phyloP scores from a whole-genome alignment of 2,329 filamentous ascomycete species.

The Paecilomyces variotii region DNA sequence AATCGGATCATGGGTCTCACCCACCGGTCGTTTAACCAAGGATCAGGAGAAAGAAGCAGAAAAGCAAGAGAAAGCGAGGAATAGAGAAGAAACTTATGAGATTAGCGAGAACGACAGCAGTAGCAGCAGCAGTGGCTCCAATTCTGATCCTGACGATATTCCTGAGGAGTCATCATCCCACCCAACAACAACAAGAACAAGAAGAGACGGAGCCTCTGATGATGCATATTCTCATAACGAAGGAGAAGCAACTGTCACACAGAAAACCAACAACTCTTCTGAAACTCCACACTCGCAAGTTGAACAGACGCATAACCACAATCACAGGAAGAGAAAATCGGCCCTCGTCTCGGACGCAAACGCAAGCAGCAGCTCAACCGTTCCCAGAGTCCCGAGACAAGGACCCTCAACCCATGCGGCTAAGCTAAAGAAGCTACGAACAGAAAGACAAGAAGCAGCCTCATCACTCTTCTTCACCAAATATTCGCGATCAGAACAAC shows the following conservation, averaged over 20 bases:
- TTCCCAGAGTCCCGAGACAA: neutral
- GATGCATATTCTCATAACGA: neutral
- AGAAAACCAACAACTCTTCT: neutral
- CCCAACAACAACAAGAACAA: neutral
- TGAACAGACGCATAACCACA: too few relatives aligned
- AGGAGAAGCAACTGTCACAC: neutral
- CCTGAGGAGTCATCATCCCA: neutral
- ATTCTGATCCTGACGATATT: neutral
- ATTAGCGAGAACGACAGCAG: conserved; percentile 7
- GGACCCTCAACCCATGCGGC: neutral
- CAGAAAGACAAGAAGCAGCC: neutral
- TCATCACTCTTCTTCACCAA: neutral
- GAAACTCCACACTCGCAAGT: neutral
- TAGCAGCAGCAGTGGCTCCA: neutral
- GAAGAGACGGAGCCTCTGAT: neutral
- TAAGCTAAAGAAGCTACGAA: too few relatives aligned
- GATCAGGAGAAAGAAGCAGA: conserved; percentile 7
- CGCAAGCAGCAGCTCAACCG: neutral
- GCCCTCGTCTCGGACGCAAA: neutral
- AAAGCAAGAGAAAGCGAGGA: conserved; percentile 4
- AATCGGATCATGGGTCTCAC: conserved; percentile 26
- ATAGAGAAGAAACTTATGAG: conserved; percentile 1
- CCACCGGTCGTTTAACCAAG: conserved; percentile 17
- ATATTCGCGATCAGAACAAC: neutral
- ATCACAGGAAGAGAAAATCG: neutral